Evolutionary conservation across 768 basidiomycete genomes (phyloP).

Genomic region (Royoungia palumana): DNA sequence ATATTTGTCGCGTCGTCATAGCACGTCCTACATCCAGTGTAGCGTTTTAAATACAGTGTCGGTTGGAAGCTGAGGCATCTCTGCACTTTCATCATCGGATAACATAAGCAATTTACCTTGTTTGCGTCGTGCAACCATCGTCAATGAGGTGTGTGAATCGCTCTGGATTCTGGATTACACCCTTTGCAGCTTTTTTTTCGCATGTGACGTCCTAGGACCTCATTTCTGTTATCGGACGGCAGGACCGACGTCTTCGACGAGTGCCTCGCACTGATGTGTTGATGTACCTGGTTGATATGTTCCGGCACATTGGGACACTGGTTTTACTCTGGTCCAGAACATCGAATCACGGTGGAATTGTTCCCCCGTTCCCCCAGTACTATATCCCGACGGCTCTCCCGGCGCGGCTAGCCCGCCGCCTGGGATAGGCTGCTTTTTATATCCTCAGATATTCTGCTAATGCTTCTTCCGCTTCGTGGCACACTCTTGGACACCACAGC

Average conservation of each 20-base stretch:
- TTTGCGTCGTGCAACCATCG: neutral
- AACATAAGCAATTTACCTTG: neutral
- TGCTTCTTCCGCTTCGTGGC: slow-evolving; percentile 29
- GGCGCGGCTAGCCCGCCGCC: neutral
- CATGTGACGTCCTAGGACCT: slow-evolving; percentile 16
- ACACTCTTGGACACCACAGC: slow-evolving; percentile 31
- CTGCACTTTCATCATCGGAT: neutral
- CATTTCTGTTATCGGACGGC: slow-evolving; percentile 6
- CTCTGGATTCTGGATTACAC: slow-evolving; percentile 1
- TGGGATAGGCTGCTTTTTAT: slow-evolving; percentile 7
- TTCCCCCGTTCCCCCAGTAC: neutral
- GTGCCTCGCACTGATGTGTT: slow-evolving; percentile 11
- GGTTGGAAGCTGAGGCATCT: neutral
- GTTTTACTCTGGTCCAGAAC: slow-evolving; percentile 3
- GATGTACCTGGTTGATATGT: slow-evolving; percentile 23
- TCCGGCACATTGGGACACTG: slow-evolving; percentile 10
- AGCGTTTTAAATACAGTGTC: too few species aligned
- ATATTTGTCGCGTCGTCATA: slow-evolving; percentile 20
- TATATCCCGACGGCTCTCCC: neutral
- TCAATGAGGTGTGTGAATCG: slow-evolving; percentile 4
- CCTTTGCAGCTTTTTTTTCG: slow-evolving; percentile 11
- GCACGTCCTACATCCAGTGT: slow-evolving; percentile 1
- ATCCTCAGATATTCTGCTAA: slow-evolving; percentile 16
- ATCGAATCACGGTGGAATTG: slow-evolving; percentile 2
- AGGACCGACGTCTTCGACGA: slow-evolving; percentile 6